Percentiles rank a stretch among this genome's conserved stretches.
Conservation (phyloP, 2,329 filamentous ascomycete species). For the Verticillium tricorpus region DNA sequence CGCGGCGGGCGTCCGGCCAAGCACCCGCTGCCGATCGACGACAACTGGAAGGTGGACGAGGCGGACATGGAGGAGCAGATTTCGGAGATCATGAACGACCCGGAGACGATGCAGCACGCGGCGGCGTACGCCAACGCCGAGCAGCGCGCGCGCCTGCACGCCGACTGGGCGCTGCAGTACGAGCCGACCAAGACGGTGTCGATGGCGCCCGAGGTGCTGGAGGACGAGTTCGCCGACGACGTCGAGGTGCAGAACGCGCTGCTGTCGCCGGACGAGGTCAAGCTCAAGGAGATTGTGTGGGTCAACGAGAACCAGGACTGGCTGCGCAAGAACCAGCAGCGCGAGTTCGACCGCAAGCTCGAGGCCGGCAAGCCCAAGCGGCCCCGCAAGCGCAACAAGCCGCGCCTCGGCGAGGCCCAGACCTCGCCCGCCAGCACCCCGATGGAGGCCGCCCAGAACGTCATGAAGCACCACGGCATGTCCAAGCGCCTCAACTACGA, state of each 20-base stretch:
- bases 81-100: constrained; percentile 62
- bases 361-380: constrained; percentile 53
- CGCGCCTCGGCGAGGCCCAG: constrained; percentile 60
- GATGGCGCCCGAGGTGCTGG: constrained; percentile 63
- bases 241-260: constrained; percentile 80
- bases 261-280: constrained; percentile 67
- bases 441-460: constrained; percentile 63
- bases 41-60: constrained; percentile 60
- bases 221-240: constrained; percentile 84
- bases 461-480: constrained; percentile 63
- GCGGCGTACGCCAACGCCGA: constrained; percentile 55
- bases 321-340: constrained; percentile 80
- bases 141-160: constrained; percentile 49
- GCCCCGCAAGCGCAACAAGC: constrained; percentile 51
- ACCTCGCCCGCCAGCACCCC: constrained; percentile 62
- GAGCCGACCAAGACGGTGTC: constrained; percentile 44
- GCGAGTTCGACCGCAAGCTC: constrained; percentile 69
- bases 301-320: constrained; percentile 93
- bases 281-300: constrained; percentile 89
- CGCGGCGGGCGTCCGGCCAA: neutral
- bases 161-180: constrained; percentile 44
- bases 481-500: constrained; percentile 75
- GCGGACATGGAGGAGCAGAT: constrained; percentile 66
- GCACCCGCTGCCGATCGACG: constrained; percentile 45
- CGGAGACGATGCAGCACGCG: constrained; percentile 50